Percentiles rank a stretch among this genome's conserved stretches.
These are phyloP conservation scores for Pyracantha coccinea DNA, from an alignment of 331 rosid genomes.

Conservation along the genomic window DNA sequence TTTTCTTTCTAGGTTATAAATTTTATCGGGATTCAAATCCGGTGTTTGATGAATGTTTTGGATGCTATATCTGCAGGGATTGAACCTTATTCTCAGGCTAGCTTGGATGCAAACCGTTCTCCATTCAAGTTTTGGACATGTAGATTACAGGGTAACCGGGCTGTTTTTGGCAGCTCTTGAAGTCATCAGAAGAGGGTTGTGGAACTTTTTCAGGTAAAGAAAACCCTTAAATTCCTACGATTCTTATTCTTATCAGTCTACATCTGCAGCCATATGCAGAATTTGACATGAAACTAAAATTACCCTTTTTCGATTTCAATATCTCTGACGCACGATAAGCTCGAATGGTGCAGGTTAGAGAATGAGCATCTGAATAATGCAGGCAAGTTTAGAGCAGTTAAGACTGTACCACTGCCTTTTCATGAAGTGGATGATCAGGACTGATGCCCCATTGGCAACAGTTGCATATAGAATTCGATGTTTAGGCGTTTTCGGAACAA, in stretches of 20 bases:
- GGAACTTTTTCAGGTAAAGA: conserved; percentile 91
- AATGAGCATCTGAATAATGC: conserved; percentile 99
- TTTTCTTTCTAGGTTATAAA: neutral
- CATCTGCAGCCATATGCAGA: neutral
- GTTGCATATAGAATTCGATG: conserved; percentile 25
- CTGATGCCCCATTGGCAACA: conserved; percentile 35
- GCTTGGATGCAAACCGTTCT: conserved; percentile 99
- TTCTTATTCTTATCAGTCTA: neutral
- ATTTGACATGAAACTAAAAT: neutral
- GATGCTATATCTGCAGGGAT: conserved; percentile 59
- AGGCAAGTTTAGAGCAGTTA: conserved; percentile 98
- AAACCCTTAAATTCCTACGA: neutral
- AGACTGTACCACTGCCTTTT: conserved; percentile 92
- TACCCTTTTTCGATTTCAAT: neutral
- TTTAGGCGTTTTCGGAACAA: conserved; percentile 9
- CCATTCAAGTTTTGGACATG: conserved; percentile 75
- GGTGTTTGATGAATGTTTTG: conserved; percentile 20
- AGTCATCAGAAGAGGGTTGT: conserved; percentile 86
- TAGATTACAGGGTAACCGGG: conserved; percentile 75
- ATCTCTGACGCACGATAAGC: conserved; percentile 7
- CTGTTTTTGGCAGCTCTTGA: conserved; percentile 93
- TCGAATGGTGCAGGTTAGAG: conserved; percentile 72
- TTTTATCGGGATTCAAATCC: neutral
- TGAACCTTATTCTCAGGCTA: conserved; percentile 79
- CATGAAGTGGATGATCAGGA: conserved; percentile 96